Base-by-base conservation (phyloP, 2,329 filamentous ascomycete species). In the Beauveria australis region DNA sequence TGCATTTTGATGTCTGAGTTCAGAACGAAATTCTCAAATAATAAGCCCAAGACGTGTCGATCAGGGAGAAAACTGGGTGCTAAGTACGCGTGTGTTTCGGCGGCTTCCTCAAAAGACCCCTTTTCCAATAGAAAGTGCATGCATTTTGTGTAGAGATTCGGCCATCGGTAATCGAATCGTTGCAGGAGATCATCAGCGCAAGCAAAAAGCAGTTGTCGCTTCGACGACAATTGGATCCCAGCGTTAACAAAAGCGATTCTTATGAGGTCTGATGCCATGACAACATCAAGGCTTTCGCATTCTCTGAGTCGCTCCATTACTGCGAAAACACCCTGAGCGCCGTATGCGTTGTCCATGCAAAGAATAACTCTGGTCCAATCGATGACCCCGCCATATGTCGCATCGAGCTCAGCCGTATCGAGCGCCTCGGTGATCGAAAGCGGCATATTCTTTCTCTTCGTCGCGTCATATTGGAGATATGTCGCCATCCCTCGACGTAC, bases 41-140 rank as follows among this genome's bases (percentile, higher is more conserved):
- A 66, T 22, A 68, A 67, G 26, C 72, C 69, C 60, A 84, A 79
- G 18, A 73, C 73, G 3, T 74, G 70, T 26, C 71, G 65, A 0
- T 72, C 70, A 1, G 79, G 75, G 8, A 73, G 73, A 63, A 81
- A 81, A 12, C 69, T 72, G 5, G 75, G 70, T 37, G 70, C 71
- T 22, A 84, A 67, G 5, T 71, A 74, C 5, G 78, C 44, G 64
- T 84, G 80, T 81, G 81, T 84, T 30, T 70, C 70, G 49, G 80
- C 60, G 8, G 73, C 77, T 33, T 59, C 26, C 26, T 53, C 24
- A 16, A 52, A 53, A 7, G 47, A 48, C 3, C 28, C 70, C 28
- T 72, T 72, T 1, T 67, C 69, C 5, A 84, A 70, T 52, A 78
- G 76, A 63, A 72, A 71, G 22, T 74, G 69, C 19, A 85, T 66